These are phyloP conservation scores for Panus rudis DNA, from an alignment of 768 basidiomycete species.

Conservation along the genomic window DNA sequence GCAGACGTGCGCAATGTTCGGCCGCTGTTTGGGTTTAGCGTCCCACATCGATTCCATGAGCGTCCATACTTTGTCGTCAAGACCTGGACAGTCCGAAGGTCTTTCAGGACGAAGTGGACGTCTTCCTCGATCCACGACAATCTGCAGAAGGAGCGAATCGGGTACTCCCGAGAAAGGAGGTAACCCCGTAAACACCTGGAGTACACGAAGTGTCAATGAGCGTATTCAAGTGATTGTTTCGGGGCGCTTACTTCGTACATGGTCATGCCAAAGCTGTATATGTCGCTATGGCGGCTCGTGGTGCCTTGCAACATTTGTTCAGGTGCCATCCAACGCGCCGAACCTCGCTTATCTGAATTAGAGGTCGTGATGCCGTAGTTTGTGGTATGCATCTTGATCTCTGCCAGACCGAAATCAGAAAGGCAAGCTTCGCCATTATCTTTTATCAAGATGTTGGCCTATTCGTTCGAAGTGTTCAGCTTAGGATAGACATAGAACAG, in stretches of 20 bases:
- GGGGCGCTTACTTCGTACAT: slow-evolving; percentile 12
- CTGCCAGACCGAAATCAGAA: slow-evolving; percentile 12
- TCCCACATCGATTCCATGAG: not conserved
- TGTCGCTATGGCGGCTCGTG: slow-evolving; percentile 8
- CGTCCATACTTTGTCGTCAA: slow-evolving; percentile 1
- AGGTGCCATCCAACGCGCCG: slow-evolving; percentile 12
- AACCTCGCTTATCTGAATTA: not conserved
- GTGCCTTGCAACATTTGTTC: slow-evolving; percentile 6
- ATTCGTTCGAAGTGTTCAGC: not conserved
- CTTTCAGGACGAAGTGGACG: not conserved
- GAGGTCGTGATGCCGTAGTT: not conserved
- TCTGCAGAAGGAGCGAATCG: not conserved
- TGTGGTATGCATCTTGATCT: slow-evolving; percentile 7
- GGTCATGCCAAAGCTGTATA: slow-evolving; percentile 14
- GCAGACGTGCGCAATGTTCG: too few relatives aligned
- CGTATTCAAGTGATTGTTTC: too few relatives aligned
- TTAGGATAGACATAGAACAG: not conserved
- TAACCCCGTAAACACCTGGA: slow-evolving; percentile 4
- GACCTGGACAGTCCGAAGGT: not conserved
- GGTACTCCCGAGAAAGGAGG: slow-evolving; percentile 5
- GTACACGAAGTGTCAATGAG: not conserved
- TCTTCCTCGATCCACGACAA: not conserved
- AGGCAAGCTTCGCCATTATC: slow-evolving; percentile 9
- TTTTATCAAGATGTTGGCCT: slow-evolving; percentile 13
- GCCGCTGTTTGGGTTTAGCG: slow-evolving; percentile 1